phyloP scores from a whole-genome alignment of 1,139 yeast species.

The Kurtzmaniella quercitrusa region DNA sequence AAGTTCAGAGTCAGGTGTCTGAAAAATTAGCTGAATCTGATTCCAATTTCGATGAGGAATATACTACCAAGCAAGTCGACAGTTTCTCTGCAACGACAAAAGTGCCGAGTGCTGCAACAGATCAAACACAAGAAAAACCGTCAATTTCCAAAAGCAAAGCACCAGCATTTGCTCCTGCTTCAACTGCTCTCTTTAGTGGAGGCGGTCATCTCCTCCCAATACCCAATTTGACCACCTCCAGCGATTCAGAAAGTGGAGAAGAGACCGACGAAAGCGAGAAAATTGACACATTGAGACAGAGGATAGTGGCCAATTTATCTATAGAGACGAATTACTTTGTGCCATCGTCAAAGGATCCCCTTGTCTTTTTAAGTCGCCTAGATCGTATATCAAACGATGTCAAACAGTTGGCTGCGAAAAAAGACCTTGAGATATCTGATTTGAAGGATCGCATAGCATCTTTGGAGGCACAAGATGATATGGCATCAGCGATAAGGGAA shows the following conservation, averaged over 20 bases:
- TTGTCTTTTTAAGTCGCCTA: neutral
- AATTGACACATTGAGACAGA: neutral
- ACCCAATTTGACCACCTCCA: neutral
- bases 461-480: neutral
- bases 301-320: neutral
- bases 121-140: neutral
- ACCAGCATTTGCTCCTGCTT: neutral
- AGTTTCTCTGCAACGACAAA: neutral
- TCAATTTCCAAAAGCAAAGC: neutral
- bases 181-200: neutral
- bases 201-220: neutral
- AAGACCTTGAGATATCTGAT: neutral
- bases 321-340: neutral
- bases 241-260: neutral
- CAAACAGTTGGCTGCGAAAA: neutral
- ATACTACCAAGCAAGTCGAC: neutral
- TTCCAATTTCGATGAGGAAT: neutral
- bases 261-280: neutral
- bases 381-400: neutral
- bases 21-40: neutral
- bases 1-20: neutral
- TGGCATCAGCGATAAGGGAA: neutral
- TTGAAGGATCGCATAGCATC: neutral
- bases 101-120: neutral
- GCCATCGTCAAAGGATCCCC: neutral